Conservation (phyloP, 2,329 filamentous ascomycete genomes). For the Nigrograna mackinnonii region DNA sequence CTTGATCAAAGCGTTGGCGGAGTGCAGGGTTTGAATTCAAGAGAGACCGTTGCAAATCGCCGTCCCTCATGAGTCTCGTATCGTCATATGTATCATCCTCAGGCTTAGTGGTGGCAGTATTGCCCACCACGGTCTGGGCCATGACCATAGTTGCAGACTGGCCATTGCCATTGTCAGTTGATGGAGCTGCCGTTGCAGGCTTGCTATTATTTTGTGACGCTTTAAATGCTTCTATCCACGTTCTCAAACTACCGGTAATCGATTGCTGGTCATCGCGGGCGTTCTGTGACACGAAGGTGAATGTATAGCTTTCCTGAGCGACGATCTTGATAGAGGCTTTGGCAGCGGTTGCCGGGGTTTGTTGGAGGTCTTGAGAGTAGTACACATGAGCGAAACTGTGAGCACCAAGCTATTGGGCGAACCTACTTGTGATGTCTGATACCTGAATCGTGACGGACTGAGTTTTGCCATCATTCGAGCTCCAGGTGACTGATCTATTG, state of each 20-base stretch:
- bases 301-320: conserved; percentile 78
- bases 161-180: conserved; percentile 42
- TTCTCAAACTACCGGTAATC: conserved; percentile 80
- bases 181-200: conserved; percentile 36
- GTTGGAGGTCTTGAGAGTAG: conserved; percentile 90
- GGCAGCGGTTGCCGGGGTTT: conserved; percentile 82
- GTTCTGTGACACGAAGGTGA: conserved; percentile 83
- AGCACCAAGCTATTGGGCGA: no score
- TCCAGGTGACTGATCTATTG: conserved; percentile 73
- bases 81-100: conserved; percentile 79
- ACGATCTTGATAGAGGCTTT: conserved; percentile 97
- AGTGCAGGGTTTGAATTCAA: conserved; percentile 78
- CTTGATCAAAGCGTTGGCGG: conserved; percentile 84
- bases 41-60: conserved; percentile 83
- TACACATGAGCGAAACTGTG: no score
- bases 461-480: conserved; percentile 55
- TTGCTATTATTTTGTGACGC: conserved; percentile 40
- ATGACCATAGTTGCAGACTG: conserved; percentile 76
- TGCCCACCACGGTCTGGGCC: conserved; percentile 63
- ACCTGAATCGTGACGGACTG: conserved; percentile 72
- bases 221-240: conserved; percentile 73
- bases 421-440: conserved; percentile 78
- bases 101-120: conserved; percentile 37
- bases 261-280: conserved; percentile 83
- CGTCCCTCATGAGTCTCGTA: conserved; percentile 73